Conservation (phyloP, 2,329 filamentous ascomycete genomes). For the Sporothrix phasma region DNA sequence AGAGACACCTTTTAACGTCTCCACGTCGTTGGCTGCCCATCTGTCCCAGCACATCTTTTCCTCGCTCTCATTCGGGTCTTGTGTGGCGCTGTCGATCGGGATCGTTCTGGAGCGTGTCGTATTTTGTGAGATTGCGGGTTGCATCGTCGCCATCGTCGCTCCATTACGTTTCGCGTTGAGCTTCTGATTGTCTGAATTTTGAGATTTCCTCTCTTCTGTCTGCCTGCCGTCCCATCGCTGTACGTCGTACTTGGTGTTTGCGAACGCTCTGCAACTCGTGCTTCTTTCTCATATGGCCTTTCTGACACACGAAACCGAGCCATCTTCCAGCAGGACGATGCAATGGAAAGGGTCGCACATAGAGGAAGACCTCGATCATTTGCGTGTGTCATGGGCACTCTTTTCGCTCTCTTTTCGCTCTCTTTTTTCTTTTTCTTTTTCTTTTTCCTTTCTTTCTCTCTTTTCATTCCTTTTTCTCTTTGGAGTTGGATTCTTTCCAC, state of each 20-base stretch:
- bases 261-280: background rate
- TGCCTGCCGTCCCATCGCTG: background rate
- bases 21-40: background rate
- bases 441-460: background rate
- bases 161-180: no score
- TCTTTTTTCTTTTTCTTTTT: no score
- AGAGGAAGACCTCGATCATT: background rate
- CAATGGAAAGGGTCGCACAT: background rate
- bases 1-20: background rate
- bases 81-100: background rate
- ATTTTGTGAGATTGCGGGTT: background rate
- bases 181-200: background rate
- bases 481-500: background rate
- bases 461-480: background rate
- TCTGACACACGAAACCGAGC: conserved; percentile 2
- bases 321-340: background rate
- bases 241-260: background rate
- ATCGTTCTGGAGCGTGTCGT: background rate
- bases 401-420: background rate
- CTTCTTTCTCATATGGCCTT: background rate
- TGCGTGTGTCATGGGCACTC: no score
- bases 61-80: background rate
- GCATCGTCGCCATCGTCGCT: no score
- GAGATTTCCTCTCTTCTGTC: background rate
- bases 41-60: background rate